Percentiles rank a stretch among this genome's conserved stretches.
Evolutionary conservation across 2,329 filamentous ascomycete species (phyloP).

Genomic region (Beauveria sp.): DNA sequence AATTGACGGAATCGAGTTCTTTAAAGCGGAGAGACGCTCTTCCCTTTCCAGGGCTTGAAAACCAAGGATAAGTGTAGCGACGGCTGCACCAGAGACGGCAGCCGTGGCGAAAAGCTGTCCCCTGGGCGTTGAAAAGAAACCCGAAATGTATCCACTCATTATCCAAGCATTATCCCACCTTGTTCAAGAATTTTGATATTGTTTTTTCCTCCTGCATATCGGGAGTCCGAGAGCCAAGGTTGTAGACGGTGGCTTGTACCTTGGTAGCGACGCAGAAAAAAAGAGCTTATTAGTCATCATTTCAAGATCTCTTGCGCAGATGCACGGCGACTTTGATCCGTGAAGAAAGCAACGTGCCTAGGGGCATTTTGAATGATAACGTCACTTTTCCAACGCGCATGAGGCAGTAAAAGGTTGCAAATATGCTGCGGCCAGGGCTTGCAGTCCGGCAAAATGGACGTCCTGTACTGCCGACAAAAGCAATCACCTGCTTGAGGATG

Average conservation of each 20-base stretch:
- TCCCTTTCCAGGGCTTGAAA: constrained; percentile 53
- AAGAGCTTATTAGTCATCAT: constrained; percentile 14
- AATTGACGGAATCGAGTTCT: constrained; percentile 47
- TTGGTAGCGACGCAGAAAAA: constrained; percentile 2
- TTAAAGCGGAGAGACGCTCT: constrained; percentile 48
- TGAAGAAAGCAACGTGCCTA: background rate
- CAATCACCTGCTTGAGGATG: constrained; percentile 3
- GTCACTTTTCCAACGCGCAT: background rate
- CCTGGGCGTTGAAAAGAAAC: constrained; percentile 37
- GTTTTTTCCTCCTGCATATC: background rate
- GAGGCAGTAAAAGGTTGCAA: background rate
- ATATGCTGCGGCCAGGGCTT: constrained; percentile 31
- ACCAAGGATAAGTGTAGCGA: constrained; percentile 52
- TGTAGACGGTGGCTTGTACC: background rate
- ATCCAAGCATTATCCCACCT: constrained; percentile 14
- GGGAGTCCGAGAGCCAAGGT: background rate
- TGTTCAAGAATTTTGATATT: background rate
- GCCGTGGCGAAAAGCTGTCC: constrained; percentile 65
- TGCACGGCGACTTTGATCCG: background rate
- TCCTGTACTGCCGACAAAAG: constrained; percentile 14
- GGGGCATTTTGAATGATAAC: background rate
- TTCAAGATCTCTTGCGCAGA: background rate
- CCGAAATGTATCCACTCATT: constrained; percentile 38
- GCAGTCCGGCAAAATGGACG: constrained; percentile 25
- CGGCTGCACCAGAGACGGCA: constrained; percentile 53